Conservation (phyloP, 2,329 filamentous ascomycete species). For the Tolypocladium guangdongense region DNA sequence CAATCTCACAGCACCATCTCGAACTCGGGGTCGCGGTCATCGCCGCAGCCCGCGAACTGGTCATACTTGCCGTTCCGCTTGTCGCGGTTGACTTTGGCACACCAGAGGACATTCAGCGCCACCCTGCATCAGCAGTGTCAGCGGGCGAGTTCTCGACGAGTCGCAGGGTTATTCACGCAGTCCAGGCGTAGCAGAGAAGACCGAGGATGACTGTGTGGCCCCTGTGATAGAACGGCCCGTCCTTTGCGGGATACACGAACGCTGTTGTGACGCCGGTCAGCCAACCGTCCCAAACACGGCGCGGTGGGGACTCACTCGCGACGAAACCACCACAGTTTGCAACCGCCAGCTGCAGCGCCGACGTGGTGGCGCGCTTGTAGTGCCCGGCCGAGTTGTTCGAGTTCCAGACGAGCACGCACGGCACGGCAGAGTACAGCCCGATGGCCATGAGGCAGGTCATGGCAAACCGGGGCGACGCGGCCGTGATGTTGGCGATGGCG, state of each 20-base stretch:
- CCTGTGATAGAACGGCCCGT: constrained; percentile 46
- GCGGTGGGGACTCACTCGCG: constrained; percentile 29
- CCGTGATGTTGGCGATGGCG: constrained; percentile 44
- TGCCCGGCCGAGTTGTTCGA: constrained; percentile 59
- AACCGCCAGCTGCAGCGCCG: constrained; percentile 52
- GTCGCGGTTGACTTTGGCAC: constrained; percentile 51
- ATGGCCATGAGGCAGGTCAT: constrained; percentile 60
- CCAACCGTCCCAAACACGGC: not conserved
- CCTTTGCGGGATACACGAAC: constrained; percentile 47
- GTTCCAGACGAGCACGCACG: constrained; percentile 53
- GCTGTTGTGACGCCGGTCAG: constrained; percentile 17
- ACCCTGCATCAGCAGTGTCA: constrained; percentile 29
- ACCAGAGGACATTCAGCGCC: constrained; percentile 49
- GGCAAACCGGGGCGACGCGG: constrained; percentile 44
- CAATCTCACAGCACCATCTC: constrained; percentile 40
- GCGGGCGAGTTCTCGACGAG: not conserved
- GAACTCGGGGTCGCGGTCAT: constrained; percentile 54
- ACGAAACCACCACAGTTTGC: constrained; percentile 60
- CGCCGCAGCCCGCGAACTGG: constrained; percentile 42
- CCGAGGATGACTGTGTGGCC: constrained; percentile 52
- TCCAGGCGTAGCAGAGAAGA: constrained; percentile 50
- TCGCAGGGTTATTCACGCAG: constrained; percentile 36
- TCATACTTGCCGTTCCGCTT: constrained; percentile 50
- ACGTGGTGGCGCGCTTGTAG: constrained; percentile 59
- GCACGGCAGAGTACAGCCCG: constrained; percentile 52